Percentiles rank a stretch among this genome's conserved stretches.
These are phyloP conservation scores for Sphaerulina populicola DNA, from an alignment of 2,329 filamentous ascomycete species.

Conservation along the genomic window DNA sequence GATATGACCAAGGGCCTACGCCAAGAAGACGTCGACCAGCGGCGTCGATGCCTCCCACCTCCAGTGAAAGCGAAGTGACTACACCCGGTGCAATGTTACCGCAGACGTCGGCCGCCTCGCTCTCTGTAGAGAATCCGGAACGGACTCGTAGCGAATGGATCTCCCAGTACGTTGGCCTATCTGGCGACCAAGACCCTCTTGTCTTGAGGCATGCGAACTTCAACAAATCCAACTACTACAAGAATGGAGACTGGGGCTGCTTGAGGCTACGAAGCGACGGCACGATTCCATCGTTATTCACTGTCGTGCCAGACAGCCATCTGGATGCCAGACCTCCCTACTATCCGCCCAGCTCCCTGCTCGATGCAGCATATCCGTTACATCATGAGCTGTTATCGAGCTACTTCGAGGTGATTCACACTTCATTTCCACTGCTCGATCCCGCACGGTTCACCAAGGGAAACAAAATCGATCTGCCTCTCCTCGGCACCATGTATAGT, in stretches of 20 bases:
- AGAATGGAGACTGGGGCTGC: conserved; percentile 19
- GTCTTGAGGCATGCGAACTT: conserved; percentile 21
- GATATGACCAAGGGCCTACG: conserved; percentile 21
- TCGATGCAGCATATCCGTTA: conserved; percentile 19
- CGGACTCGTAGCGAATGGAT: conserved; percentile 15
- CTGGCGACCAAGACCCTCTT: conserved; percentile 19
- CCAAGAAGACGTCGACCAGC: conserved; percentile 17
- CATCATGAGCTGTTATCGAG: conserved; percentile 21
- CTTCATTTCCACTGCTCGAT: conserved; percentile 20
- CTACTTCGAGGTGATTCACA: conserved; percentile 22
- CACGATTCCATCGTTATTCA: conserved; percentile 15
- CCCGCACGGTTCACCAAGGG: conserved; percentile 19
- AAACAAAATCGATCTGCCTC: conserved; percentile 20
- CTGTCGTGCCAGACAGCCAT: conserved; percentile 15
- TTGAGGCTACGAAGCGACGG: conserved; percentile 13
- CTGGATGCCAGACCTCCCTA: conserved; percentile 15
- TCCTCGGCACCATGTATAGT: conserved; percentile 21
- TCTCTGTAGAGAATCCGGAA: neutral
- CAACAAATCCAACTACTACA: conserved; percentile 20
- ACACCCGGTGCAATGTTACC: neutral
- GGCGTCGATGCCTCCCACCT: neutral
- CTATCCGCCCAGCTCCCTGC: conserved; percentile 17
- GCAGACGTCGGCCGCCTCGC: neutral
- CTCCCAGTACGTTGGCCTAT: conserved; percentile 19
- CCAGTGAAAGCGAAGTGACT: conserved; percentile 3